Percentiles rank a stretch among this genome's conserved stretches.
Conservation (phyloP, 371 early-diverging fungal genomes). For the Chytridium lagenaria region DNA sequence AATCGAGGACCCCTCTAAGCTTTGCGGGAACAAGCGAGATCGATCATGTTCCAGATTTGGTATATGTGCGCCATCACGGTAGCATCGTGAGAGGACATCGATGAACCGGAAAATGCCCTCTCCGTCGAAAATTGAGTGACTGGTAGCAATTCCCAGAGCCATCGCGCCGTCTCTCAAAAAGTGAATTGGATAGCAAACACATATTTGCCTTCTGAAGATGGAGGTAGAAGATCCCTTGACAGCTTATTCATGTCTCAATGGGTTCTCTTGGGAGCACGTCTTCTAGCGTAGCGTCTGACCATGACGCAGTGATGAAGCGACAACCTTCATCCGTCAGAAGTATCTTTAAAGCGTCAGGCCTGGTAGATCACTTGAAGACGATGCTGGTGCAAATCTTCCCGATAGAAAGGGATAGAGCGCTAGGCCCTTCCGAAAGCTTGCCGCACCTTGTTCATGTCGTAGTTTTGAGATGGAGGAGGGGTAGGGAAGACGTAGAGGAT, state of each 20-base stretch:
- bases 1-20: background rate
- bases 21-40: background rate
- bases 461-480: background rate
- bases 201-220: background rate
- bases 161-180: background rate
- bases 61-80: background rate
- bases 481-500: background rate
- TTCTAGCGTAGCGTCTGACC: background rate
- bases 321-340: background rate
- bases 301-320: background rate
- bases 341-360: background rate
- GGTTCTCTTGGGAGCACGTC: background rate
- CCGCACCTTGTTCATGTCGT: background rate
- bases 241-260: background rate
- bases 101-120: conserved; percentile 7
- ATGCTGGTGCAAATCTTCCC: background rate
- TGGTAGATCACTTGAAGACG: background rate
- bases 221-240: background rate
- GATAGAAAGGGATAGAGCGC: conserved; percentile 2
- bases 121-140: conserved; percentile 1
- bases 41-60: background rate
- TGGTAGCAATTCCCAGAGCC: background rate
- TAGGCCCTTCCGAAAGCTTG: background rate
- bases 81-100: background rate
- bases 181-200: background rate